A percentile compares a stretch with the other conserved stretches of the same genome.
Evolutionary conservation across 139 green algal genomes (phyloP).

Genomic region (Chlorella vulgaris): DNA sequence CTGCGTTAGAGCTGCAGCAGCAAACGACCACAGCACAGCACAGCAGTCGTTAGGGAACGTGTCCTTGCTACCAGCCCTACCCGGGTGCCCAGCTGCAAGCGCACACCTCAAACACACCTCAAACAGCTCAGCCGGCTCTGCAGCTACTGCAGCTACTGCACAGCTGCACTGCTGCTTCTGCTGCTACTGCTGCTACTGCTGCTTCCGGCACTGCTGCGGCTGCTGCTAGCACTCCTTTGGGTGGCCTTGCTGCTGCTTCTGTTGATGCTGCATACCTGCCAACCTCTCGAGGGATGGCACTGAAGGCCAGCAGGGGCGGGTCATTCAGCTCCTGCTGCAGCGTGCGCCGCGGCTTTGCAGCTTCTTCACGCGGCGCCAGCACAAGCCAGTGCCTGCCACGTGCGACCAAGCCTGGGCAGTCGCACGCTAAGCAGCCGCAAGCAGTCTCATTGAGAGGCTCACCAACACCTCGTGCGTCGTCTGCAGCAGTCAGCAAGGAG

Average conservation of each 20-base stretch:
- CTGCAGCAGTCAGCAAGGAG: constrained; percentile 29
- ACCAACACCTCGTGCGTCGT: constrained; percentile 72
- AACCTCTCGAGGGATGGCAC: constrained; percentile 16
- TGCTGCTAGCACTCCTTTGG: too few relatives aligned
- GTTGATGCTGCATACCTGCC: constrained; percentile 7
- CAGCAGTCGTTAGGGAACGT: too few relatives aligned
- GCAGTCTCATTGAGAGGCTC: constrained; percentile 80
- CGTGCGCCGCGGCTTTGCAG: constrained; percentile 27
- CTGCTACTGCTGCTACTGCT: too few relatives aligned
- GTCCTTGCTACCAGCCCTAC: too few relatives aligned
- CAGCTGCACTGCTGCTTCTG: too few relatives aligned
- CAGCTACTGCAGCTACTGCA: too few relatives aligned
- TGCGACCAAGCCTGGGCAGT: constrained; percentile 48
- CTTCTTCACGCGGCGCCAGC: constrained; percentile 7
- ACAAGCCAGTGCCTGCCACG: constrained; percentile 35
- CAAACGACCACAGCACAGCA: too few relatives aligned
- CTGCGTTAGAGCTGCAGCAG: neutral
- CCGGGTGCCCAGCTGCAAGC: too few relatives aligned
- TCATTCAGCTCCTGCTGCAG: constrained; percentile 60
- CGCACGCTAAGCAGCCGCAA: constrained; percentile 64
- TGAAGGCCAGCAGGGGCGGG: constrained; percentile 62
- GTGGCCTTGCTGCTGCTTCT: too few relatives aligned
- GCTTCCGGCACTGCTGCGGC: too few relatives aligned
- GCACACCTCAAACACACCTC: too few relatives aligned
- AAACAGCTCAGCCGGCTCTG: too few relatives aligned